These are phyloP conservation scores for Blastobotrys peoriensis DNA, from an alignment of 805 yeast species.

Conservation along the genomic window DNA sequence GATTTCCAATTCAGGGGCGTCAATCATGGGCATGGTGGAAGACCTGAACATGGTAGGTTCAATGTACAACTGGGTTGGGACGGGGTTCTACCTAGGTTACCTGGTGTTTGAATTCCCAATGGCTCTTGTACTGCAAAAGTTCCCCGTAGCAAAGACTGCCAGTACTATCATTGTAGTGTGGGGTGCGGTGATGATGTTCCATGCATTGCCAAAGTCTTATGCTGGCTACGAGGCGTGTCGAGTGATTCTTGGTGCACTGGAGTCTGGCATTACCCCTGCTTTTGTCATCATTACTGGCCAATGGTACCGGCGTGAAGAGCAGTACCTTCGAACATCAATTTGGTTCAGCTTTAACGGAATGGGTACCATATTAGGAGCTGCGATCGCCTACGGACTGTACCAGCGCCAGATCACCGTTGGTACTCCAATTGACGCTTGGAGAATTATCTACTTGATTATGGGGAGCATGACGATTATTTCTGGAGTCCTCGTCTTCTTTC, in stretches of 20 bases:
- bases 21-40: conserved; percentile 44
- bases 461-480: conserved; percentile 48
- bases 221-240: conserved; percentile 45
- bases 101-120: conserved; percentile 50
- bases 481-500: conserved; percentile 21
- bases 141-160: conserved; percentile 51
- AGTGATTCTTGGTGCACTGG: conserved; percentile 46
- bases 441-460: conserved; percentile 47
- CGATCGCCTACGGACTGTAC: conserved; percentile 42
- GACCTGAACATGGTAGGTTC: conserved; percentile 42
- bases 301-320: conserved; percentile 45
- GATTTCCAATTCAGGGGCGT: conserved; percentile 44
- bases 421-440: conserved; percentile 41
- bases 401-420: conserved; percentile 22
- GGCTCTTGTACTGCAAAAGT: conserved; percentile 42
- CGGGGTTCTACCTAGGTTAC: conserved; percentile 61
- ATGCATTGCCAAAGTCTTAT: conserved; percentile 40
- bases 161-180: conserved; percentile 48
- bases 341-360: conserved; percentile 42
- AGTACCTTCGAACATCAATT: conserved; percentile 39
- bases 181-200: conserved; percentile 54
- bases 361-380: conserved; percentile 42
- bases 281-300: conserved; percentile 52
- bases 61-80: conserved; percentile 45
- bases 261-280: conserved; percentile 52